Base-by-base conservation (phyloP, 352 stramenopile species). In the Phytopythium ostracodes region DNA sequence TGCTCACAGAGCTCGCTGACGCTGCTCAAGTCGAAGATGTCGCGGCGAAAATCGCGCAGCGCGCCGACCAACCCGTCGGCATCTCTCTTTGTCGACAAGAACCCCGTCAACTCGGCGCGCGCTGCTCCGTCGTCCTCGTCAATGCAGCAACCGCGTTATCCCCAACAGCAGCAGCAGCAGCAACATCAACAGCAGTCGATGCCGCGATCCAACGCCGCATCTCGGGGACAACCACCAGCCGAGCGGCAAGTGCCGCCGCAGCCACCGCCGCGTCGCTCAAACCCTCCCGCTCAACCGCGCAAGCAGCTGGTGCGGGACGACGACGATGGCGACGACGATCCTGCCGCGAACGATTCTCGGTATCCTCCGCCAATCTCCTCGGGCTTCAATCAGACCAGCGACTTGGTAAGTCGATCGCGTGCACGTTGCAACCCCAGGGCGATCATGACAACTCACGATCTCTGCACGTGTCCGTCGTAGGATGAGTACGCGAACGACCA, bases 21-120 rank as follows among this genome's bases (percentile, higher is more conserved):
- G 57, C 70, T 93, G 6, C 73, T 93, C 43, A 93, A 93, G 56
- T 91, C 82, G 8, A 93, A 92, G 53, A 89, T 93, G 80, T 89
- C 80, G 52, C 75, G 77, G 25, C 72, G 77, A 36, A 91, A 91
- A 63, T 72, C 78, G 0, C 78, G 82, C n/a, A 91, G 75, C 33
- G 81, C 84, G 5, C 84, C 81, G 2, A 91, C 80, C 11, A 88
- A 92, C 38, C 73, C 84, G 24, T 57, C 51, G 20, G 72, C 79
- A 15, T 90, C 81, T 4, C 67, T 91, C 24, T 90, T 90, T 47
- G 67, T 87, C 12, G 84, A 91, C 36, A 75, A 83, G 53, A 78
- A 72, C 27, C 73, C 68, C 0, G 68, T 66, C 17, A 46, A 50
- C 29, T 62, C 72, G 29, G 63, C 72, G 46, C 69, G 72, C 27